Conservation (phyloP, 345 rosid species). For the Citrus cavaleriei region DNA sequence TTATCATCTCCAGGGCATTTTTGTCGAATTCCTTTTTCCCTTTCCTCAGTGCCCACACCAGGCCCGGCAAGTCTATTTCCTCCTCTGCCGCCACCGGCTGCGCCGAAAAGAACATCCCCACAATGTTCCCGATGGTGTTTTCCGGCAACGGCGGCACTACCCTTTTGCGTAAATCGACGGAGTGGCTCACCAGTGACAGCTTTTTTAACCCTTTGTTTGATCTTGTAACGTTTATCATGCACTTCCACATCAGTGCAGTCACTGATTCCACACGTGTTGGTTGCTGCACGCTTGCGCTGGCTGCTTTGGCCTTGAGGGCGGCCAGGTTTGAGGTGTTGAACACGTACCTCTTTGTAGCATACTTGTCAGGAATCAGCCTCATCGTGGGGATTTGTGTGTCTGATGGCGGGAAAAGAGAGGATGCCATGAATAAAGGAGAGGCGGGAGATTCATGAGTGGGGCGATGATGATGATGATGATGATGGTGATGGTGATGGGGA, state of each 20-base stretch:
- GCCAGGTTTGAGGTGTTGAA: conserved; percentile 13
- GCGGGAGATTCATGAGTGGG: too few species aligned
- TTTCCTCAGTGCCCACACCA: conserved; percentile 18
- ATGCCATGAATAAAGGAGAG: background rate
- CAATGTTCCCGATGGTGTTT: conserved; percentile 11
- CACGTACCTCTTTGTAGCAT: conserved; percentile 7
- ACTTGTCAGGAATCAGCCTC: background rate
- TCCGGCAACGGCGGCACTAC: conserved; percentile 1
- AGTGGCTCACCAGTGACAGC: background rate
- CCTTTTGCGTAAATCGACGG: background rate
- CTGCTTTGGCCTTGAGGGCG: conserved; percentile 6
- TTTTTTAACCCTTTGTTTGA: background rate
- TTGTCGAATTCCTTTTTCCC: conserved; percentile 21
- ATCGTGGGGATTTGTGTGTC: background rate
- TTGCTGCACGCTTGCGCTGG: background rate
- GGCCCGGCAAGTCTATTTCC: conserved; percentile 17
- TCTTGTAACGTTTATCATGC: conserved; percentile 3
- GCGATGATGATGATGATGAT: background rate
- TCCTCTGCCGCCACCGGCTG: conserved; percentile 7
- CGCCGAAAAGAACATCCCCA: conserved; percentile 12
- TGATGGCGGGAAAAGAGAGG: background rate
- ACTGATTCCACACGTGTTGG: conserved; percentile 23
- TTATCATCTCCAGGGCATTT: background rate
- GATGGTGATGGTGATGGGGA: too few species aligned
- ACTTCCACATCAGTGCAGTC: conserved; percentile 16